Evolutionary conservation across 2,329 filamentous ascomycete genomes (phyloP), one percentile per base, ranked within the genome.

Genomic region (Diaporthe nobilis): DNA sequence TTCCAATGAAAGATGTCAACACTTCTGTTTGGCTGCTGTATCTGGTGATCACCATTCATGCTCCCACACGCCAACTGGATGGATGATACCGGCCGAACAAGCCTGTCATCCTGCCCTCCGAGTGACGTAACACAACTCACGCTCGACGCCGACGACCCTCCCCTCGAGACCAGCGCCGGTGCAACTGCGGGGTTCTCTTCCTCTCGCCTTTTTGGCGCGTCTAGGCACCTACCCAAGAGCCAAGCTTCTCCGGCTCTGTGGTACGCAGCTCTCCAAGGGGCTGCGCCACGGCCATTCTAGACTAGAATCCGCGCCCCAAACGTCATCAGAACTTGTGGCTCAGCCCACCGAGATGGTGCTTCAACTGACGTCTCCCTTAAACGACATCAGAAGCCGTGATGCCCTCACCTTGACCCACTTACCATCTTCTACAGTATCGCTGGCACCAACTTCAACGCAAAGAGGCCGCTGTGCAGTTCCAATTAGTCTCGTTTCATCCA

Each of bases 101-200:
- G n/a, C n/a, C 42, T 49, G 39, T 51, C 44, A 49, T 37, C 17
- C 42, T 34, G n/a, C 31, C 39, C 25, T 17, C 34, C 5, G 12
- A 15, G 63, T 68, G 63, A 68, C 63, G 63, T 68, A 68, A 53
- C 63, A 49, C 63, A 25, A 13, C n/a, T 25, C 4, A 42, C 15
- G 22, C 39, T 37, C 31, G 28, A 34, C 25, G 12, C 37, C 34
- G 7, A 47, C 39, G 25, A 49, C 60, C n/a, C n/a, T 31, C 57
- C 31, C 25, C 60, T 47, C 37, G 25, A n/a, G 53, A 58, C n/a
- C 55, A 53, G 51, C 51, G 25, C 51, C 9, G 39, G 61, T 47
- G 61, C 61, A 47, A 47, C 61, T 65, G 61, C 61, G 61, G 61
- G 61, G 61, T 65, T 37, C 57, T n/a, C 7, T 37, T 10, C 57